Evolutionary conservation across 2,329 filamentous ascomycete genomes (phyloP), one percentile per base, ranked within the genome.

Genomic region (Iodosphaeria phyllophila): DNA sequence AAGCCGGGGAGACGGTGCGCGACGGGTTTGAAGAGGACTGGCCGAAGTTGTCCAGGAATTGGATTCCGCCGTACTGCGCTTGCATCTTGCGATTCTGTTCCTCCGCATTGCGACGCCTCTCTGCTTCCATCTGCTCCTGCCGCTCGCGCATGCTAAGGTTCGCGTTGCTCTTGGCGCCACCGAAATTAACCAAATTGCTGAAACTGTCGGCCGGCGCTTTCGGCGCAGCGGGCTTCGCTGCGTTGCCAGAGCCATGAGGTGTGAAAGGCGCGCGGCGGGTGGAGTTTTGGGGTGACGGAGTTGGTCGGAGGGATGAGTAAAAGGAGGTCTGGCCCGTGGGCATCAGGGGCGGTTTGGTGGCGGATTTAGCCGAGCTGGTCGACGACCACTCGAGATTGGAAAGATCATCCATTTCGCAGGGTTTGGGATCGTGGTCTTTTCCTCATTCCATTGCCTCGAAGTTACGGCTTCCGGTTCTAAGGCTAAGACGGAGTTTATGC

Each of bases 81-180:
- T 89, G 79, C 38, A 73, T 65, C 43, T 73, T 67, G 39, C 63
- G 74, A 39, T 63, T 66, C 42, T 68, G 66, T 43, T 84, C 74
- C 30, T 74, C 74, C 31, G 83, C 77, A 44, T 86, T 78, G 44
- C 57, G 67, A 17, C 63, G 58, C 50, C 69, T 79, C 47, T 74
- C 68, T 4, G 58, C 63, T 34, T 70, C 62, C 18, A 75, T 48
- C 30, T 65, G 67, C 32, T 69, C 64, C 47, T 80, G 78, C 39
- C 82, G 74, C 47, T 92, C 79, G 35, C 77, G 67, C 35, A 92
- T 51, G 32, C 69, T 75, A 10, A 93, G 56, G 34, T 76, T 89
- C 46, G 71, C 74, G 16, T 62, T 65, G 27, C 52, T 50, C 44
- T 72, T 73, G 25, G 61, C 52, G 16, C 62, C 49, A 23, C 64